Evolutionary conservation across 1,284 basidiomycete species (phyloP), one percentile per base, ranked within the genome.

Genomic region (Naganishia albida): DNA sequence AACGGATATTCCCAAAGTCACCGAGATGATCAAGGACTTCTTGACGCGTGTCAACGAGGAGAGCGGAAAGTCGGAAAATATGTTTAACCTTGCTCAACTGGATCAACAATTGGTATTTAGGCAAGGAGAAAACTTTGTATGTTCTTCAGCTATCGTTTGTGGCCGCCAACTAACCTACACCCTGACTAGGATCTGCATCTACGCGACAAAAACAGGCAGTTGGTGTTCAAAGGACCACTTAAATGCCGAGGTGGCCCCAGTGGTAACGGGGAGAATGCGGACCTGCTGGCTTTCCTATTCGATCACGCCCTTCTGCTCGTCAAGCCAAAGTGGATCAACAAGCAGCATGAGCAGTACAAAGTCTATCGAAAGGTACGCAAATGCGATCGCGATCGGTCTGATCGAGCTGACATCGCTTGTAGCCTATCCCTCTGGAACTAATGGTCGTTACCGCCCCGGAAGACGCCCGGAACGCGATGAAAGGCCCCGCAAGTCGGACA

Each of bases 301-400:
- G 96, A 99, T 77, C 95, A 99, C 79, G 94, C 94, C 0, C 81
- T 99, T 62, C 81, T 99, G 51, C 91, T 99, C 85, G 93, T 91
- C 70, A 99, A 99, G 82, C 85, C 88, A 72, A 94, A 86, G 76
- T 90, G 78, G 74, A 88, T 82, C 57, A 90, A 89, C 78, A 94
- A 95, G 78, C 57, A 60, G 15, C 87, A 88, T 64, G 94, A 98
- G 71, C 90, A 94, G 73, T 89, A 87, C 79, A 93, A 93, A 76
- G 95, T 98, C 25, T 96, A 96, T 76, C 88, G 93, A 70, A 86
- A 90, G 72, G 92, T 94, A 74, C 75, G 88, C 82, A 38, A 7
- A 30, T 6, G 3, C 30, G 15, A 46, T 42, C 15, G 3, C 50
- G 30, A 1, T n/a, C 23, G 20, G 16, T 13, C 51, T 28, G 20